A percentile compares a stretch with the other conserved stretches of the same genome.
Conservation (phyloP, 2,329 filamentous ascomycete species). For the Neofusicoccum umdonicola region DNA sequence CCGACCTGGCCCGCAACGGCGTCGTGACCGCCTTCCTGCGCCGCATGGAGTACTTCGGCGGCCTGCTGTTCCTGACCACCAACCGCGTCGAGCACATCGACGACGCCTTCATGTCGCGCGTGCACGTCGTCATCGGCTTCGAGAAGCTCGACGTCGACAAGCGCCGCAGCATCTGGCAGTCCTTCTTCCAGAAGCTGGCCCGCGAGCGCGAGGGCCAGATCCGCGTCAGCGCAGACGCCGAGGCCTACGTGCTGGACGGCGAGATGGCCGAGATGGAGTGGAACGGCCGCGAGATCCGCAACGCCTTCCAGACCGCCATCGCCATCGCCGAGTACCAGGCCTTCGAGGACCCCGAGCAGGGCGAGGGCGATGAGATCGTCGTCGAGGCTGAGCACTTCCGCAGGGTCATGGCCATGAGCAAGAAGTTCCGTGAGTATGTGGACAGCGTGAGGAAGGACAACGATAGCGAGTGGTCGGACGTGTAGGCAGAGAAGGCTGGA, state of each 20-base stretch:
- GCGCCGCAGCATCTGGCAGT: background rate
- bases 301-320: constrained; percentile 23
- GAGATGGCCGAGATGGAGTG: constrained; percentile 8
- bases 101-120: constrained; percentile 15
- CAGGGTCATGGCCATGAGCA: background rate
- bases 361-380: background rate
- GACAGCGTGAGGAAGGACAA: background rate
- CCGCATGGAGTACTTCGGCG: constrained; percentile 16
- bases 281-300: constrained; percentile 23
- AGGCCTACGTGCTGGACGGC: background rate
- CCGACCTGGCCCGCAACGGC: constrained; percentile 52
- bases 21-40: constrained; percentile 29
- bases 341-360: background rate
- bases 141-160: constrained; percentile 18
- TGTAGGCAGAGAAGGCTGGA: too few relatives aligned
- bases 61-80: constrained; percentile 35
- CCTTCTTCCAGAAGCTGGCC: background rate
- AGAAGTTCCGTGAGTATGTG: background rate
- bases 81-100: constrained; percentile 33
- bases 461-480: too few relatives aligned
- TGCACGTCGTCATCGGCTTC: constrained; percentile 3
- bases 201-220: background rate
- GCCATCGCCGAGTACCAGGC: constrained; percentile 21
- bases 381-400: background rate
- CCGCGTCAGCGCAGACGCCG: background rate